A percentile compares a stretch with the other conserved stretches of the same genome.
Evolutionary conservation across 441 rosid genomes (phyloP).

Genomic region (Isatis lusitanica): DNA sequence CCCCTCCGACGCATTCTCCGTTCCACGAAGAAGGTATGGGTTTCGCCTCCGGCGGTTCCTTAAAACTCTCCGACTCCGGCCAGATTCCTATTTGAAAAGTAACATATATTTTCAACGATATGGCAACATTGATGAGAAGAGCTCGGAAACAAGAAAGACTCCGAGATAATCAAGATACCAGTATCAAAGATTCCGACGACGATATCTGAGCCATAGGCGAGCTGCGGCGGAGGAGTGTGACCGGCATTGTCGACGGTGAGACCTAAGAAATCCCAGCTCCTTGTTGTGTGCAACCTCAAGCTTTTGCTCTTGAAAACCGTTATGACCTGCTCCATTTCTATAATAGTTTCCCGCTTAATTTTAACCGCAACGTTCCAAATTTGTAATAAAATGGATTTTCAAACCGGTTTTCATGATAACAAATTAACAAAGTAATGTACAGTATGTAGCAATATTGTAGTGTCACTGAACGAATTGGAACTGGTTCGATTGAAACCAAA

Average conservation of each 20-base stretch:
- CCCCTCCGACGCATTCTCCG: slow-evolving; percentile 59
- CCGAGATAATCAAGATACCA: slow-evolving; percentile 33
- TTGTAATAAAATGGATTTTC: too few species aligned
- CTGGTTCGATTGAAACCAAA: not conserved
- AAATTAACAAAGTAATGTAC: too few species aligned
- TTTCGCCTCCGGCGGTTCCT: slow-evolving; percentile 37
- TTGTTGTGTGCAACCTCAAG: slow-evolving; percentile 68
- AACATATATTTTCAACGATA: not conserved
- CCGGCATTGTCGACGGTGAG: slow-evolving; percentile 42
- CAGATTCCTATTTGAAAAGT: slow-evolving; percentile 49
- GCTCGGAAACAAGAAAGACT: not conserved
- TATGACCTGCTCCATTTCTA: slow-evolving; percentile 59
- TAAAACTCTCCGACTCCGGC: slow-evolving; percentile 71
- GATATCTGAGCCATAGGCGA: slow-evolving; percentile 47
- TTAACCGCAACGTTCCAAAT: not conserved
- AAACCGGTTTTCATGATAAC: too few species aligned
- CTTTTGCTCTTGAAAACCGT: slow-evolving; percentile 62
- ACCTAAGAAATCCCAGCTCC: slow-evolving; percentile 89
- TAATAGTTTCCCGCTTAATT: slow-evolving; percentile 21
- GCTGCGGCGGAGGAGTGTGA: slow-evolving; percentile 39
- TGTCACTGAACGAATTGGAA: not conserved
- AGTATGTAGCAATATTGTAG: not conserved
- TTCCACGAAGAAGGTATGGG: slow-evolving; percentile 61
- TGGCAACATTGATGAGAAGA: not conserved
- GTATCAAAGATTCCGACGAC: slow-evolving; percentile 64